Percentiles rank a stretch among this genome's conserved stretches.
Evolutionary conservation across 305 asterid genomes (phyloP).

Genomic region (Rubia peregrina): DNA sequence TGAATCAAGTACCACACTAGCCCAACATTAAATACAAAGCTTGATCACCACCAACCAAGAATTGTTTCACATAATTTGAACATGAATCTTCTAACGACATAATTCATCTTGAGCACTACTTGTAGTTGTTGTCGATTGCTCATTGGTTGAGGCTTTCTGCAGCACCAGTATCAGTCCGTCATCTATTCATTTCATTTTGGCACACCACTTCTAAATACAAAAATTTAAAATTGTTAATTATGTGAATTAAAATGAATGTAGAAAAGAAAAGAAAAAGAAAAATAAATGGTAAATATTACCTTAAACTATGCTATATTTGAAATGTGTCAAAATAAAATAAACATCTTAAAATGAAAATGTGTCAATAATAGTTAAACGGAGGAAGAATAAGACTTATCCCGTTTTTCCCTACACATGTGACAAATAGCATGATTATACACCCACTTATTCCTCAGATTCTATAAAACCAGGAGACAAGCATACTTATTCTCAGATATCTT

Average conservation of each 20-base stretch:
- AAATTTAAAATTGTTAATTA: no score
- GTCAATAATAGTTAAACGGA: not conserved
- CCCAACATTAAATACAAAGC: constrained; percentile 19
- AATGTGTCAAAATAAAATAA: no score
- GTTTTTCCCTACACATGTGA: constrained; percentile 18
- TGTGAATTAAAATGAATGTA: no score
- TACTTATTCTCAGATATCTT: constrained; percentile 4
- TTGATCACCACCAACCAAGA: constrained; percentile 8
- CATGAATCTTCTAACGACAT: constrained; percentile 20
- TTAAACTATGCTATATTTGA: no score
- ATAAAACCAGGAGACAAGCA: constrained; percentile 12
- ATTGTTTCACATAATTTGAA: constrained; percentile 22
- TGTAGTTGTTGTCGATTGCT: not conserved
- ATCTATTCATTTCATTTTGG: no score
- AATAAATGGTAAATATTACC: no score
- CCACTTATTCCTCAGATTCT: constrained; percentile 9
- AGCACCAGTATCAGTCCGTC: not conserved
- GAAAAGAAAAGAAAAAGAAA: no score
- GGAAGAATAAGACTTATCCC: not conserved
- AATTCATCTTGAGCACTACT: constrained; percentile 12
- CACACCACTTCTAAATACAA: no score
- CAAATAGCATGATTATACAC: constrained; percentile 15
- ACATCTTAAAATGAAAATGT: not conserved
- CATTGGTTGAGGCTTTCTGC: constrained; percentile 10
- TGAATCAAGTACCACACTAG: constrained; percentile 24